Conservation (phyloP, 2,329 filamentous ascomycete genomes). For the Ophiocordyceps robertsii region DNA sequence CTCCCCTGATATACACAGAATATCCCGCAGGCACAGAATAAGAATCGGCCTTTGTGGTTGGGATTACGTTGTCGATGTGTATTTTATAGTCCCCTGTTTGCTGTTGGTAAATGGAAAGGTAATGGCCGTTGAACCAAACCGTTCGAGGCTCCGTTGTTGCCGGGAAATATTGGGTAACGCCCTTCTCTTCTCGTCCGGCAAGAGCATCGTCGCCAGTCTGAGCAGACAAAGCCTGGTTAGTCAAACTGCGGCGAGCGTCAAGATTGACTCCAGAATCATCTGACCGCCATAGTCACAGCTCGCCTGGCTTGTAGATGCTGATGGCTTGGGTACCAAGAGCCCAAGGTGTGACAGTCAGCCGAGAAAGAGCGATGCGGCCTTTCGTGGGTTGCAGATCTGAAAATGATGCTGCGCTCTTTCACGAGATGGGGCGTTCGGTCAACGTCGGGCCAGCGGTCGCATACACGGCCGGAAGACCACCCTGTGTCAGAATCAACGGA, state of each 20-base stretch:
- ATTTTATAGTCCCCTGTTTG: not conserved
- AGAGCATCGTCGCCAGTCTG: conserved; percentile 4
- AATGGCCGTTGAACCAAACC: not conserved
- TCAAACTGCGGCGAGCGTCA: not conserved
- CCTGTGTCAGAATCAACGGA: not conserved
- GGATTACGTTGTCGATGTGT: not conserved
- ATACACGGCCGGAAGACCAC: not conserved
- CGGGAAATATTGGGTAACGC: not conserved
- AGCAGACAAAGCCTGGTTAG: not conserved
- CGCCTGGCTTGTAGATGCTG: not conserved
- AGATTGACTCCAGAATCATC: not conserved
- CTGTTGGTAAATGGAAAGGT: not conserved
- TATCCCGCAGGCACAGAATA: not conserved
- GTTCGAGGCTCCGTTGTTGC: not conserved
- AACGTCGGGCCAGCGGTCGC: not conserved
- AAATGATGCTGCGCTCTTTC: not conserved
- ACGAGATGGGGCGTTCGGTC: not conserved
- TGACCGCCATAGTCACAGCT: not conserved
- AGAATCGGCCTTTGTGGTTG: not conserved
- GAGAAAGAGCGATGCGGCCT: not conserved
- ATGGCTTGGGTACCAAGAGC: not conserved
- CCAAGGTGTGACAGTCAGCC: not conserved
- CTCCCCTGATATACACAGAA: not conserved
- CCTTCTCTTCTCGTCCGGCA: not conserved
- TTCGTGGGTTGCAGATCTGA: not conserved